Evolutionary conservation across 2,329 filamentous ascomycete species (phyloP).

Genomic region (Neodidymelliopsis sp.): DNA sequence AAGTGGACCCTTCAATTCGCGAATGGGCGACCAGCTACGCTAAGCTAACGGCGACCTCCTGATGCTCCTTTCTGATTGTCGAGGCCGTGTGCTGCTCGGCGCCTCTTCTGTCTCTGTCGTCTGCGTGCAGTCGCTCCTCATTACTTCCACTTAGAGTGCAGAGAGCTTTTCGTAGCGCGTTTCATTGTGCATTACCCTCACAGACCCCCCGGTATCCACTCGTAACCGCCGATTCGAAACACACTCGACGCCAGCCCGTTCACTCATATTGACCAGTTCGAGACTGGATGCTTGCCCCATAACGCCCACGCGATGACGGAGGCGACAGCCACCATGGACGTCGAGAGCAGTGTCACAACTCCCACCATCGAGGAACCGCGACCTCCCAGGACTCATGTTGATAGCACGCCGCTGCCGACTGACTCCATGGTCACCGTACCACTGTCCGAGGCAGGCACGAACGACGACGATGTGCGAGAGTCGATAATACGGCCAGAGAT

Average conservation of each 20-base stretch:
- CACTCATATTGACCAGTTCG: constrained; percentile 5
- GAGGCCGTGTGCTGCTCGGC: constrained; percentile 15
- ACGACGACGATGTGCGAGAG: constrained; percentile 34
- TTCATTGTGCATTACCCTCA: constrained; percentile 17
- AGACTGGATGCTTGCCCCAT: constrained; percentile 19
- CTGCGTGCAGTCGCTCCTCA: constrained; percentile 9
- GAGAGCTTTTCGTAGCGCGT: constrained; percentile 15
- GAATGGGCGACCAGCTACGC: constrained; percentile 19
- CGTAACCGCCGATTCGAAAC: constrained; percentile 18
- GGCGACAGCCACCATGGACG: constrained; percentile 32
- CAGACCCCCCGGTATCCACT: constrained; percentile 11
- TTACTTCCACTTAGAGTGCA: constrained; percentile 7
- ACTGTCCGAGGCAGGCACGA: constrained; percentile 66
- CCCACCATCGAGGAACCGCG: constrained; percentile 25
- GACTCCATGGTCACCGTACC: constrained; percentile 83
- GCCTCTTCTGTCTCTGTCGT: constrained; percentile 12
- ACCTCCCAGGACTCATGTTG: constrained; percentile 36
- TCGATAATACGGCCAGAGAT: constrained; percentile 36
- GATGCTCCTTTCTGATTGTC: constrained; percentile 21
- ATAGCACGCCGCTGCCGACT: constrained; percentile 50
- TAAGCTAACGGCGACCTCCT: constrained; percentile 23
- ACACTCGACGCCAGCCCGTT: constrained; percentile 11
- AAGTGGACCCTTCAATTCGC: constrained; percentile 22
- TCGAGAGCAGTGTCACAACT: constrained; percentile 8
- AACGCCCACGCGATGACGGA: constrained; percentile 24